Evolutionary conservation across 768 basidiomycete genomes (phyloP).

Genomic region (Dacryopinax spathularia): DNA sequence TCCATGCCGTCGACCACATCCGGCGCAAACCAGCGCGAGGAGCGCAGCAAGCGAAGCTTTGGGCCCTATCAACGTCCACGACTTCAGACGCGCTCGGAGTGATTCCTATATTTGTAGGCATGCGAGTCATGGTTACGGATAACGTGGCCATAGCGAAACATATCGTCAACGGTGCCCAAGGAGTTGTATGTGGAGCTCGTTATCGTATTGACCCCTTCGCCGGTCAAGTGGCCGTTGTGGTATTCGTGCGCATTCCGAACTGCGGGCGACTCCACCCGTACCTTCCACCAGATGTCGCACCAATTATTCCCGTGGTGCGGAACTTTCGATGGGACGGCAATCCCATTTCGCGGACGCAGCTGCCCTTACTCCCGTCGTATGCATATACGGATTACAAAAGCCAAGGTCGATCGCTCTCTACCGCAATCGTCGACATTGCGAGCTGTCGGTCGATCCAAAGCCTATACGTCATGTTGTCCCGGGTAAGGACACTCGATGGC

Average conservation of each 20-base stretch:
- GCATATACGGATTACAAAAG: conserved; percentile 6
- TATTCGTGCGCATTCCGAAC: not conserved
- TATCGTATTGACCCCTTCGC: not conserved
- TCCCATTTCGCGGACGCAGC: not conserved
- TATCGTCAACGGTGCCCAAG: conserved; percentile 2
- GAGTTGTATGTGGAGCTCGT: not conserved
- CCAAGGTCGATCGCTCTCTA: not conserved
- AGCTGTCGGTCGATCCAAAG: not conserved
- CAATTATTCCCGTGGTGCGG: not conserved
- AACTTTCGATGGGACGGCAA: not conserved
- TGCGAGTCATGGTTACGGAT: conserved; percentile 1
- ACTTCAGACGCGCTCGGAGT: not conserved
- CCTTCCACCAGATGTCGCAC: not conserved
- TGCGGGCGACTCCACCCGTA: not conserved
- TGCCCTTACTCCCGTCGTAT: conserved; percentile 2
- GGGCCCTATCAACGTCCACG: not conserved
- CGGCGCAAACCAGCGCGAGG: not conserved
- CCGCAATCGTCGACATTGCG: not conserved
- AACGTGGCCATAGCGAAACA: not conserved
- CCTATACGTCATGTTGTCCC: conserved; percentile 4
- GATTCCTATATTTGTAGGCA: not conserved
- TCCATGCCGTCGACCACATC: not conserved
- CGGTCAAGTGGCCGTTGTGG: not conserved
- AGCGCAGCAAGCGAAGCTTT: not conserved
- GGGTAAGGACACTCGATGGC: not conserved